Percentiles rank a stretch among this genome's conserved stretches.
These are phyloP conservation scores for Spencermartinsiella europaea DNA, from an alignment of 805 yeast genomes.

Conservation along the genomic window DNA sequence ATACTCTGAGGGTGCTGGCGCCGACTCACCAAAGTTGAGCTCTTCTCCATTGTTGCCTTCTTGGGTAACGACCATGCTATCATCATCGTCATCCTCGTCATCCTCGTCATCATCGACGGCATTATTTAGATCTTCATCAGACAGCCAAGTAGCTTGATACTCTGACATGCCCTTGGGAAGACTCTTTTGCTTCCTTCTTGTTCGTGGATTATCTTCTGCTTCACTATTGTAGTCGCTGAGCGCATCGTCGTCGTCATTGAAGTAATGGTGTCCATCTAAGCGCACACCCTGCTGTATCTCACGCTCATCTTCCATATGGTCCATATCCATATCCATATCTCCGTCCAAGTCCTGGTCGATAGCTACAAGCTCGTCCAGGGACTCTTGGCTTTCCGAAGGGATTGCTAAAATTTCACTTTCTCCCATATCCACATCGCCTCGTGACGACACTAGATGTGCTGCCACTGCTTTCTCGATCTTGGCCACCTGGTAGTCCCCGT, in stretches of 20 bases:
- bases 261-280: constrained; percentile 53
- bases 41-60: constrained; percentile 23
- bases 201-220: constrained; percentile 14
- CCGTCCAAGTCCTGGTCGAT: constrained; percentile 26
- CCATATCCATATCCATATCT: constrained; percentile 25
- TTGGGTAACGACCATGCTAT: constrained; percentile 10
- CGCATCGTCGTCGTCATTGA: constrained; percentile 28
- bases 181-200: not conserved
- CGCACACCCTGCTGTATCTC: constrained; percentile 41
- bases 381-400: constrained; percentile 28
- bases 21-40: constrained; percentile 13
- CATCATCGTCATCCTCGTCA: constrained; percentile 22
- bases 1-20: constrained; percentile 22
- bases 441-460: not conserved
- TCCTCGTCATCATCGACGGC: constrained; percentile 33
- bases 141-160: constrained; percentile 70
- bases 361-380: constrained; percentile 26
- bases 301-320: constrained; percentile 19
- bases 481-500: constrained; percentile 80
- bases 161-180: constrained; percentile 69
- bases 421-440: constrained; percentile 22
- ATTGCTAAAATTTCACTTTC: constrained; percentile 26
- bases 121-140: constrained; percentile 40
- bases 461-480: constrained; percentile 44
- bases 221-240: constrained; percentile 28